Percentiles rank a stretch among this genome's conserved stretches.
phyloP scores from a whole-genome alignment of 257 asterid species.

The Solanum gandarillasii region DNA sequence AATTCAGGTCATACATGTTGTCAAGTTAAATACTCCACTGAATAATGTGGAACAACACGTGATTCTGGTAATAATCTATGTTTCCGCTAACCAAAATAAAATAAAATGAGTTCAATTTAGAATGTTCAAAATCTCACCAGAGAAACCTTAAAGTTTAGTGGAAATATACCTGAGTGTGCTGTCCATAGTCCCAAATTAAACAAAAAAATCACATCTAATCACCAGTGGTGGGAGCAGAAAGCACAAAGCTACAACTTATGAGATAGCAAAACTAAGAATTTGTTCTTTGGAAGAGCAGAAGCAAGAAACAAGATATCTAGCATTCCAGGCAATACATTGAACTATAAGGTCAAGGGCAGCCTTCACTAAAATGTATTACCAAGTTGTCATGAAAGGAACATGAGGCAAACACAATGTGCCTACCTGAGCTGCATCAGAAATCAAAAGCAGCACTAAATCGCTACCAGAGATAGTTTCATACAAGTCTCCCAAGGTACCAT shows the following conservation, averaged over 20 bases:
- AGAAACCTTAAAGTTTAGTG: neutral
- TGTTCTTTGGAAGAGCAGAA: neutral
- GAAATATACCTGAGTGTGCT: neutral
- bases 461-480: slow-evolving; percentile 79
- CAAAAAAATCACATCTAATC: neutral
- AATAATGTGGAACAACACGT: neutral
- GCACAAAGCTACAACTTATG: neutral
- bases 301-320: neutral
- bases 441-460: slow-evolving; percentile 78
- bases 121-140: neutral
- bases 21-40: neutral
- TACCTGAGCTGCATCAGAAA: slow-evolving; percentile 97
- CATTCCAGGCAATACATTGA: neutral
- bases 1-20: neutral
- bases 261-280: neutral
- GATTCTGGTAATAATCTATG: neutral
- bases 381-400: neutral
- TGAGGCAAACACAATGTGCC: neutral
- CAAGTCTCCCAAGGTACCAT: slow-evolving; percentile 83
- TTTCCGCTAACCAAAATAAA: neutral
- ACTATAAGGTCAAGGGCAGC: neutral
- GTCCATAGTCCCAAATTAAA: neutral
- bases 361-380: neutral
- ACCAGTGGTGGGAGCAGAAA: neutral
- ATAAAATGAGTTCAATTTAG: neutral